These are phyloP conservation scores for Butyriboletus appendiculatus DNA, from an alignment of 1,284 basidiomycete genomes.

Conservation along the genomic window DNA sequence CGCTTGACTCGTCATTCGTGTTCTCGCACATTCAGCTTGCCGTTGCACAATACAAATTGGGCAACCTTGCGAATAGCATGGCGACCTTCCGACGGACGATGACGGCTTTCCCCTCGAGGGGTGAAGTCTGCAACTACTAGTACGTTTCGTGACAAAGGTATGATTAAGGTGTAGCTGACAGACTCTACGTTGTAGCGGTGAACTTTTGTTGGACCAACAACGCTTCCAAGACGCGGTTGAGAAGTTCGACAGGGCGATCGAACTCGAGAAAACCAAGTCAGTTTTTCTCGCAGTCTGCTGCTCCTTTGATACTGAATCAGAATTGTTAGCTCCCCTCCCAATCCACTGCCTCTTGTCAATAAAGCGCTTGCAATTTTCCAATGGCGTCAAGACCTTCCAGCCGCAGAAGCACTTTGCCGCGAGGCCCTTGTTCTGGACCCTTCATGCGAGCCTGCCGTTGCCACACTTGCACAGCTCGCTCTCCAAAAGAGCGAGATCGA, in stretches of 20 bases:
- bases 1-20: slow-evolving; percentile 84
- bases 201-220: slow-evolving; percentile 92
- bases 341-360: slow-evolving; percentile 96
- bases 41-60: slow-evolving; percentile 95
- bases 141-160: slow-evolving; percentile 40
- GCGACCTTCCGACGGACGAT: slow-evolving; percentile 86
- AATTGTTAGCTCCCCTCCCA: slow-evolving; percentile 57
- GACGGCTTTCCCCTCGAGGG: slow-evolving; percentile 78
- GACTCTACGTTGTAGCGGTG: slow-evolving; percentile 63
- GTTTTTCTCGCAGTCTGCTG: slow-evolving; percentile 23
- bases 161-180: slow-evolving; percentile 6
- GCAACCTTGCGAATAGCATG: slow-evolving; percentile 80
- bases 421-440: slow-evolving; percentile 88
- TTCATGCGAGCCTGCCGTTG: slow-evolving; percentile 96
- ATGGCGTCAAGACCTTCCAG: slow-evolving; percentile 89
- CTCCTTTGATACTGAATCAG: slow-evolving; percentile 2
- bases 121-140: slow-evolving; percentile 93
- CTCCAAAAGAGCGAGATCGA: slow-evolving; percentile 92
- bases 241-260: slow-evolving; percentile 92
- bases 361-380: slow-evolving; percentile 96
- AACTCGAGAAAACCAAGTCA: slow-evolving; percentile 81
- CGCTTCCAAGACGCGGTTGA: slow-evolving; percentile 91
- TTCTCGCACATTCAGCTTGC: slow-evolving; percentile 97
- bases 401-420: slow-evolving; percentile 84
- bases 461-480: slow-evolving; percentile 92